Base-by-base conservation (phyloP, 176 grass and related monocot species). In the Cenchrus americanus region DNA sequence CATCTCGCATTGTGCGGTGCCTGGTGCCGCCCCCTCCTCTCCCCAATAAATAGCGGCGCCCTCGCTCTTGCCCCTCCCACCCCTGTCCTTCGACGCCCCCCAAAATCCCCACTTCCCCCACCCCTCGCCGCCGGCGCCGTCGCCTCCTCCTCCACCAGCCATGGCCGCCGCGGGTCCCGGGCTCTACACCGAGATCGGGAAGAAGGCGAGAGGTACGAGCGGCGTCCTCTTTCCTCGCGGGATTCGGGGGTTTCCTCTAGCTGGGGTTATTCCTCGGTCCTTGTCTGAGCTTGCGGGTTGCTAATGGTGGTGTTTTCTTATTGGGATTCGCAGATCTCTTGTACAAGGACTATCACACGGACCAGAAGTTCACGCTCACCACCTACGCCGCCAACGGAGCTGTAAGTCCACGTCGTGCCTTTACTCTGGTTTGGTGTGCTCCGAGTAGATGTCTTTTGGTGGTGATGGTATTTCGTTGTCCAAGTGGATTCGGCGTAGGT, bases 281-380 rank as follows among this genome's bases (percentile, higher is more conserved):
- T 80, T 19, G n/a, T 74, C 55, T 65, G 37, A 66, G 60, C 60
- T 27, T 66, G 17, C 10, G 6, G 50, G 6, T 77, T 73, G 83
- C 73, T 90, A 40, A 83, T 27, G 34, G 14, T 59, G 43, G 27
- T 30, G 70, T 10, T 78, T 74, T 64, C 17, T 17, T 52, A 5
- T 17, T 41, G 43, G 59, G 2, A 21, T 72, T 75, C 41, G 76
- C 64, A 91, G 87, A 94, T 92, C 87, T 94, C 85, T 69, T 94
- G 40, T 91, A 89, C 63, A 94, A 61, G 87, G 92, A 92, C 76
- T 94, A 80, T 69, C 84, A 80, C 17, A 92, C 89, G 40, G 87
- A 85, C 76, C 87, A 87, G 65, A 94, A 89, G 78, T 91, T 94
- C 59, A 87, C 89, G 59, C 51, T 94, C 81, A 89, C 89, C 51